These are phyloP conservation scores for Iris pallida DNA, from an alignment of 116 monocot genomes.

Conservation along the genomic window DNA sequence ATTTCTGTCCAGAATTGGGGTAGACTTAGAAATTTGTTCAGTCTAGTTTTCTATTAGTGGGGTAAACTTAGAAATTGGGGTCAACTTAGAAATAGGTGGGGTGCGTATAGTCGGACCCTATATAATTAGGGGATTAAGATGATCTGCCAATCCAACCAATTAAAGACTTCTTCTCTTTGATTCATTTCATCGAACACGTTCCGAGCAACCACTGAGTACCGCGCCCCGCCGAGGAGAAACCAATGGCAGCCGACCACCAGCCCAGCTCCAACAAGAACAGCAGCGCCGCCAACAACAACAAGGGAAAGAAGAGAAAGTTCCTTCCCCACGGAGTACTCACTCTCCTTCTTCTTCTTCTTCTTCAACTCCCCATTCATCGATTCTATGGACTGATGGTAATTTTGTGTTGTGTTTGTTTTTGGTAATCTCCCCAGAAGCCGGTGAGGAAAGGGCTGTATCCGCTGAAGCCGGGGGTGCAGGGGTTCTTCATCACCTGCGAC, in stretches of 20 bases:
- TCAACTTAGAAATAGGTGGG: no score
- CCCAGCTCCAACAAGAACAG: slow-evolving; percentile 5
- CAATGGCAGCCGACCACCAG: slow-evolving; percentile 46
- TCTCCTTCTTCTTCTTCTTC: background rate
- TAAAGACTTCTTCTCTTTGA: no score
- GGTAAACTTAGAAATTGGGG: no score
- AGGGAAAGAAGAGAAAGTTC: slow-evolving; percentile 84
- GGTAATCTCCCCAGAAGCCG: slow-evolving; percentile 32
- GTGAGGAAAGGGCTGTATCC: slow-evolving; percentile 77
- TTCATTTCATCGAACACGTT: no score
- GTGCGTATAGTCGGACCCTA: no score
- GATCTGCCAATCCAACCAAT: no score
- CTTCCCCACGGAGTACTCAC: slow-evolving; percentile 58
- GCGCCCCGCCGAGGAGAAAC: background rate
- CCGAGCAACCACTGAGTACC: no score
- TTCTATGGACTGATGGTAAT: background rate
- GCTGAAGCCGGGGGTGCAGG: slow-evolving; percentile 74
- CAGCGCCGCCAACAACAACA: slow-evolving; percentile 19
- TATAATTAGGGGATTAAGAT: no score
- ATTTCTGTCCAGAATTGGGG: no score
- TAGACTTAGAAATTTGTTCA: no score
- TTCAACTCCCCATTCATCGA: background rate
- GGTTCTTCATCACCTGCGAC: slow-evolving; percentile 96
- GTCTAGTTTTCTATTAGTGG: no score
- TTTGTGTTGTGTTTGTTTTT: slow-evolving; percentile 1